Conservation (phyloP, 345 rosid genomes). For the Rhodamnia argentea region DNA sequence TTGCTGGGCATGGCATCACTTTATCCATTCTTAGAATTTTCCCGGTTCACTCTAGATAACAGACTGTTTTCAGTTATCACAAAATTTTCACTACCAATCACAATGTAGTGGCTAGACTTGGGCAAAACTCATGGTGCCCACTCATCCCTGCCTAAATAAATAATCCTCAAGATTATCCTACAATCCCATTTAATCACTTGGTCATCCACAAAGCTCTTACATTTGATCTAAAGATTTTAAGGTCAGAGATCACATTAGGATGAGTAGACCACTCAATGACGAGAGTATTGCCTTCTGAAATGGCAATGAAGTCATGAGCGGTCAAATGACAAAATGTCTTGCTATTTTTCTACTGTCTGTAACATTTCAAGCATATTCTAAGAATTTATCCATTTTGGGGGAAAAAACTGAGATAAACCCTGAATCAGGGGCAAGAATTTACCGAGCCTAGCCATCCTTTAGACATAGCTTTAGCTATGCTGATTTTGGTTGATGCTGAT, state of each 20-base stretch:
- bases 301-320: not conserved
- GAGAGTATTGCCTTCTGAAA: not conserved
- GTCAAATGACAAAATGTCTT: not conserved
- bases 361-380: not conserved
- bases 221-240: not conserved
- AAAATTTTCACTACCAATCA: not conserved
- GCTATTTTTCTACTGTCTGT: not conserved
- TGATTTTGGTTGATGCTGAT: conserved; percentile 1
- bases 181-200: not conserved
- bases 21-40: not conserved
- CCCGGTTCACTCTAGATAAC: not conserved
- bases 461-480: not conserved
- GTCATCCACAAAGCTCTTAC: not conserved
- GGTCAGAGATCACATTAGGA: not conserved
- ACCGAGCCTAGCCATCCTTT: not conserved
- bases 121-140: not conserved
- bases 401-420: not conserved
- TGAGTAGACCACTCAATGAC: not conserved
- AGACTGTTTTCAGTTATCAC: not conserved
- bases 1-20: not conserved
- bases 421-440: not conserved
- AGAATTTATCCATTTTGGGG: not conserved
- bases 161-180: not conserved
- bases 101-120: not conserved
- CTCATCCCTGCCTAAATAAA: not conserved